Conservation (phyloP, 208 protist species). For the Leishmania amazonensis region DNA sequence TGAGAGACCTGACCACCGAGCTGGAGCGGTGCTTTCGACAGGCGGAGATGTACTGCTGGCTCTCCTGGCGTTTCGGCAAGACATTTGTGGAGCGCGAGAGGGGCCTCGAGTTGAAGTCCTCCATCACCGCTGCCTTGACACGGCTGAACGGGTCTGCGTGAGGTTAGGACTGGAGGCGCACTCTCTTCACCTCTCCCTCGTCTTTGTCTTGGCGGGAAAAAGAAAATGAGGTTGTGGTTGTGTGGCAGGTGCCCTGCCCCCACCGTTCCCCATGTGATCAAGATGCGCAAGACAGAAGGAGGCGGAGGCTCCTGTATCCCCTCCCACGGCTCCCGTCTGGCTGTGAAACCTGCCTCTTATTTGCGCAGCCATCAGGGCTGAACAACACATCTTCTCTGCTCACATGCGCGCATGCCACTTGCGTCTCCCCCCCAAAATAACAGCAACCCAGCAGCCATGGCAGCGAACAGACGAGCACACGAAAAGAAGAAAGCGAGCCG, state of each 20-base stretch:
- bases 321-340: not conserved
- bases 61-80: slow-evolving; percentile 80
- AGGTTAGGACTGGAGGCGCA: not conserved
- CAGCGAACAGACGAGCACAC: not conserved
- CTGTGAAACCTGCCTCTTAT: not conserved
- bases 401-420: not conserved
- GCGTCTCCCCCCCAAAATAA: not conserved
- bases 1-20: slow-evolving; percentile 4
- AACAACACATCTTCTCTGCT: not conserved
- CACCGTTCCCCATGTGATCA: not conserved
- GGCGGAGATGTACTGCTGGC: slow-evolving; percentile 87
- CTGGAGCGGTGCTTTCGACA: slow-evolving; percentile 64
- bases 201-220: not conserved
- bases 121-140: slow-evolving; percentile 36
- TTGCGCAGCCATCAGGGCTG: not conserved
- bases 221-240: not conserved
- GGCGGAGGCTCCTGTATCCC: not conserved
- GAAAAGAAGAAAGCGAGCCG: not conserved
- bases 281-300: not conserved
- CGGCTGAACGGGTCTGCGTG: slow-evolving; percentile 6
- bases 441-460: not conserved
- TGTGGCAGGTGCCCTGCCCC: not conserved
- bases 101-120: slow-evolving; percentile 46
- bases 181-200: not conserved
- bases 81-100: slow-evolving; percentile 68